A percentile compares a stretch with the other conserved stretches of the same genome.
phyloP scores from a whole-genome alignment of 139 green algal genomes.

The Chlamydomonas incerta region DNA sequence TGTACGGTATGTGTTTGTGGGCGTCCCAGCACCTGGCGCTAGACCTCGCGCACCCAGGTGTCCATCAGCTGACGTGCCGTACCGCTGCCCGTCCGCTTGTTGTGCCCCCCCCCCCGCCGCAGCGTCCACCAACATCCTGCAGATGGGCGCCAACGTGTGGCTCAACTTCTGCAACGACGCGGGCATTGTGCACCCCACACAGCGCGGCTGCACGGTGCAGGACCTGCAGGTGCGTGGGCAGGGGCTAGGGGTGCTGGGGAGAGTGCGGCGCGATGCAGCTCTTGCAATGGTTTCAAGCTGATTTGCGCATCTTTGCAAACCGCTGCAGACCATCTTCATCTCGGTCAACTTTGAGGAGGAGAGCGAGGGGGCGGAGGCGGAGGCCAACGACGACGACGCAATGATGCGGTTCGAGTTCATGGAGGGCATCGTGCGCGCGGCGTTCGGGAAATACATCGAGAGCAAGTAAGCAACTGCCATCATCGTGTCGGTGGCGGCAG shows the following conservation, averaged over 20 bases:
- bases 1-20: no score
- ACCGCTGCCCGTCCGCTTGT: no score
- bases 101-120: no score
- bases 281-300: no score
- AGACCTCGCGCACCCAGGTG: no score
- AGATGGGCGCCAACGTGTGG: slow-evolving; percentile 48
- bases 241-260: no score
- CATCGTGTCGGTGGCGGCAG: no score
- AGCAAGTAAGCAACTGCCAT: slow-evolving; percentile 44
- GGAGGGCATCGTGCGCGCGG: slow-evolving; percentile 55
- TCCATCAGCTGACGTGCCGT: no score
- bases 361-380: slow-evolving; percentile 29
- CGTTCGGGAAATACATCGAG: slow-evolving; percentile 59
- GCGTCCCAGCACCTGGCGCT: no score
- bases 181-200: slow-evolving; percentile 46
- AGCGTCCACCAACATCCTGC: slow-evolving; percentile 47
- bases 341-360: slow-evolving; percentile 71
- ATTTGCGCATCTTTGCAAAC: no score
- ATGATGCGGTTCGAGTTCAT: slow-evolving; percentile 68
- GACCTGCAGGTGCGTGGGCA: slow-evolving; percentile 44
- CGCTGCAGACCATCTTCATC: slow-evolving; percentile 59
- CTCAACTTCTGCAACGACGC: slow-evolving; percentile 59
- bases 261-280: no score
- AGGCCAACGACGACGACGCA: slow-evolving; percentile 64
- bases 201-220: slow-evolving; percentile 30